Evolutionary conservation across 768 basidiomycete genomes (phyloP), one percentile per base, ranked within the genome.

Genomic region (Naganishia randhawae): DNA sequence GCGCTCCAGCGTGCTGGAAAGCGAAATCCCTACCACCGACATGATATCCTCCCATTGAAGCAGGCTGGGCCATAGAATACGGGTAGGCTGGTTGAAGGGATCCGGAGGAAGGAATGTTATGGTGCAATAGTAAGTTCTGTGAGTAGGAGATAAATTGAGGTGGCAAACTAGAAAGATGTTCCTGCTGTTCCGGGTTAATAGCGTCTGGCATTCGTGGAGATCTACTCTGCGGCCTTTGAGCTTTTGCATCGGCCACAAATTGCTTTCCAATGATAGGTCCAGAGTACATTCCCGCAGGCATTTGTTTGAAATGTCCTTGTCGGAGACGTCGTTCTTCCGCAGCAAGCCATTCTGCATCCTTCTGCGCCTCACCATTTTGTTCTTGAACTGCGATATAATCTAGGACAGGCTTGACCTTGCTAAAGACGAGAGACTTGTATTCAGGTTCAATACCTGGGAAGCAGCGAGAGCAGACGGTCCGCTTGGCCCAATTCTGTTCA

Each of bases 381-480:
- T 61, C 57, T 19, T 61, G 57, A 19, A 61, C 29, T 9, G 52
- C 42, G 5, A 70, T 50, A 10, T 62, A 48, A 29, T 70, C 63
- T 16, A 70, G 50, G 42, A 70, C 48, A n/a, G 69, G 69, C 53
- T 50, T 45, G 22, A 70, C 63, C 27, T 57, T 42, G 50, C 62
- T 63, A 50, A 66, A 65, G 10, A 70, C 69, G 9, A 63, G 37
- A 25, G 65, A 66, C 41, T 70, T 70, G 65, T 63, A 67, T 42
- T 66, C 65, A 33, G 69, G 69, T 50, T 70, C 69, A 50, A 70
- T 67, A 14, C 65, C 69, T 8, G 69, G 69, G 45, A 70, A 70
- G 42, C 69, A 70, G 10, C 65, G 39, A 9, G 69, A 70, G 50
- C 69, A 70, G 5, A 70, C 69, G 22, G 69, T 62, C 10, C 69